A percentile compares a stretch with the other conserved stretches of the same genome.
Evolutionary conservation across 1,284 basidiomycete species (phyloP).

Genomic region (Ganoderma multipileum): DNA sequence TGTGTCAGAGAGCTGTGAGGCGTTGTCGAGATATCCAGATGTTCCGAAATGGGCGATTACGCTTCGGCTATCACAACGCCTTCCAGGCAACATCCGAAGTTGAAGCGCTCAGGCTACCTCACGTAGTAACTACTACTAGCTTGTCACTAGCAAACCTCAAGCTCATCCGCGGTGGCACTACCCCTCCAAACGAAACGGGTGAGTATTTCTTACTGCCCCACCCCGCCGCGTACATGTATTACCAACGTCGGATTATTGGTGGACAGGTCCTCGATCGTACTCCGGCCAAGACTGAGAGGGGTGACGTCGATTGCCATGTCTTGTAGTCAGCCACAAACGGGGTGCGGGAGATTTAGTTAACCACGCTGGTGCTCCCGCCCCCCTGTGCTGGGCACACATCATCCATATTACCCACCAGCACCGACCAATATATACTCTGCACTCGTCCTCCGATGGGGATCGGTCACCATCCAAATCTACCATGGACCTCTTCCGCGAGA

Average conservation of each 20-base stretch:
- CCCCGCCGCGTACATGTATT: background rate
- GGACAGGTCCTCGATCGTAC: background rate
- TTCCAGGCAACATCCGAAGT: background rate
- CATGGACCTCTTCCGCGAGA: slow-evolving; percentile 24
- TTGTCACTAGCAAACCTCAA: too few relatives aligned
- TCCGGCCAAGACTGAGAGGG: background rate
- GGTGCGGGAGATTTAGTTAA: background rate
- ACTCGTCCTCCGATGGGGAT: too few relatives aligned
- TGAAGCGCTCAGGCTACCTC: background rate
- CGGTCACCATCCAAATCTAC: background rate
- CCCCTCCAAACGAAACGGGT: background rate
- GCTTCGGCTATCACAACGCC: background rate
- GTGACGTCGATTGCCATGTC: background rate
- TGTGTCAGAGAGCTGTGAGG: background rate
- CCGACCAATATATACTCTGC: background rate
- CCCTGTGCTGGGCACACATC: background rate
- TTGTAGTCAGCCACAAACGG: background rate
- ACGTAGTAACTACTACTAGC: too few relatives aligned
- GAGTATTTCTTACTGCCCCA: background rate
- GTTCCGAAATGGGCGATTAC: background rate
- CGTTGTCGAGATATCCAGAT: background rate
- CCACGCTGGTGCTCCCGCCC: background rate
- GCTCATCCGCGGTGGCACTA: too few relatives aligned
- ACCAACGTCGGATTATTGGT: background rate
- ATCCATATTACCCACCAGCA: background rate